Percentiles rank a stretch among this genome's conserved stretches.
phyloP scores from a whole-genome alignment of 495 filamentous ascomycete genomes.

The Pseudevernia furfuracea region DNA sequence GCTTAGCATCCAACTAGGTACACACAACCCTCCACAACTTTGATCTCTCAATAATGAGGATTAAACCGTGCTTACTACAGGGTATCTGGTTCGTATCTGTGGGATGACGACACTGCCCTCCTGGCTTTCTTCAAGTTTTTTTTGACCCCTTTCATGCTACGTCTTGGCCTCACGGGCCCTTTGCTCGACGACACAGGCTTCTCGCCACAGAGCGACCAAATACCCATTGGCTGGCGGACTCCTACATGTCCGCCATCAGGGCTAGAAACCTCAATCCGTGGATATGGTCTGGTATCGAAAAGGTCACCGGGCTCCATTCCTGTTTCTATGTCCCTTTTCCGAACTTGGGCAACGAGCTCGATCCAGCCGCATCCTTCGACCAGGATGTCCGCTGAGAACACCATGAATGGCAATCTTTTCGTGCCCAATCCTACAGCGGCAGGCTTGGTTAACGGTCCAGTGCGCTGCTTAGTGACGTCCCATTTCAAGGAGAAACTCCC shows the following conservation, averaged over 20 bases:
- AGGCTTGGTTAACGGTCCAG: conserved; percentile 50
- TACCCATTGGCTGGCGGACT: conserved; percentile 62
- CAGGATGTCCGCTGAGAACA: conserved; percentile 74
- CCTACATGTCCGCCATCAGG: conserved; percentile 75
- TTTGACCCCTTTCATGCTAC: conserved; percentile 28
- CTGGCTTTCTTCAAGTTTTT: conserved; percentile 15
- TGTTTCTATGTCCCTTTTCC: conserved; percentile 39
- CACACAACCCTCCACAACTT: background rate
- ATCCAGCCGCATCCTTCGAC: conserved; percentile 92
- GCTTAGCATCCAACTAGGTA: background rate
- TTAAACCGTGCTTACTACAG: background rate
- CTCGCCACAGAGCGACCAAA: conserved; percentile 39
- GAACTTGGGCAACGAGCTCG: conserved; percentile 75
- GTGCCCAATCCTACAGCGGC: conserved; percentile 45
- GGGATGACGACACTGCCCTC: background rate
- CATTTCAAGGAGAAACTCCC: conserved; percentile 66
- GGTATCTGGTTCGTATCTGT: background rate
- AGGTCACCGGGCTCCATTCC: conserved; percentile 1
- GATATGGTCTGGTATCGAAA: conserved; percentile 37
- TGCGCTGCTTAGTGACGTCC: conserved; percentile 69
- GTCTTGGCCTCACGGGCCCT: conserved; percentile 19
- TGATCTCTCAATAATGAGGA: background rate
- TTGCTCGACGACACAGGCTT: conserved; percentile 15
- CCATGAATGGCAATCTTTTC: conserved; percentile 62
- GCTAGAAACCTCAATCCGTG: conserved; percentile 74